Base-by-base conservation (phyloP, 331 rosid genomes). In the Cydonia oblonga region DNA sequence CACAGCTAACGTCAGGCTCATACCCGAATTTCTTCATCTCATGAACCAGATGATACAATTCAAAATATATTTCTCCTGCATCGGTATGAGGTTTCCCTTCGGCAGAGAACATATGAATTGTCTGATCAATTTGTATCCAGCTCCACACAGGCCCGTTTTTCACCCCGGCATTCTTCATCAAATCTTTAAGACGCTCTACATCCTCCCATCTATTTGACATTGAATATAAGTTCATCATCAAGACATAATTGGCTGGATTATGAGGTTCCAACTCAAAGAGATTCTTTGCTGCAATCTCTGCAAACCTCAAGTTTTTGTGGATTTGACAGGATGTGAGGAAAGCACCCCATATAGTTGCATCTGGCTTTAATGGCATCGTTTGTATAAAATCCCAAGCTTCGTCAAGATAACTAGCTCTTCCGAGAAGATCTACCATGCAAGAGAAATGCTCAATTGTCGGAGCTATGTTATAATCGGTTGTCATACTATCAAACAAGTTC, bases 401-500 rank as follows among this genome's bases (percentile, higher is more conserved):
- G 64, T 87, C 96, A 62, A 90, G 85, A 90, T 79, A 87, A 70
- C 96, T 84, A 24, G 86, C 80, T 77, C 83, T 87, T 57, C 92
- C 96, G 30, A 90, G 92, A 75, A 87, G 90, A 73, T 87, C 90
- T 64, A 87, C 92, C 92, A 90, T 84, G 88, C 96, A 90, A 79
- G 84, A 84, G 70, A 77, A 84, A 73, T 90, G 92, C 87, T 87
- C 96, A 82, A 90, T 82, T 24, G 87, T 87, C 23, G 90, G 89
- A 65, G 18, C 53, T 49, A 87, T 80, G 24, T 82, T 76, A 75
- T 85, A 83, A 70, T 85, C 81, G 70, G 28, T 80, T 40, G 76
- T 80, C 90, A 90, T 90, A 63, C 82, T 81, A 76, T 87, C 90
- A 60, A 84, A 87, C 71, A 75, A 79, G 65, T 82, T 86, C 96